Conservation (phyloP, 129 eudicot genomes). For the Apium graveolens region DNA sequence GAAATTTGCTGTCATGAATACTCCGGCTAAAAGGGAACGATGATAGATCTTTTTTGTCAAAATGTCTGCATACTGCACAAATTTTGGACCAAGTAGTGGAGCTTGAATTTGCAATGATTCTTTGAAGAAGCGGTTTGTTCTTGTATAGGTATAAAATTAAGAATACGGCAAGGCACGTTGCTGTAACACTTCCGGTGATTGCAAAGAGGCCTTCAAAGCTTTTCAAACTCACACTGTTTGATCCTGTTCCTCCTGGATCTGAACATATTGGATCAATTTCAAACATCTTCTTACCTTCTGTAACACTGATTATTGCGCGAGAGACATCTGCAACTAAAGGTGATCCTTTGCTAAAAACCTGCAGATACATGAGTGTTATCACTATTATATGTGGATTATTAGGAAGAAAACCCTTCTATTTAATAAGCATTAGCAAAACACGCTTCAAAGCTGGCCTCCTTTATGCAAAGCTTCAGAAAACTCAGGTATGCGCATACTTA, state of each 20-base stretch:
- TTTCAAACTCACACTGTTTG: conserved; percentile 14
- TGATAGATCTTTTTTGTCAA: conserved; percentile 5
- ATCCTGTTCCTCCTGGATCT: neutral
- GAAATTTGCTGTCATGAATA: conserved; percentile 1
- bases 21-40: conserved; percentile 13
- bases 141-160: conserved; percentile 3
- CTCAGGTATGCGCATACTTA: neutral
- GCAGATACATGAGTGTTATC: neutral
- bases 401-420: neutral
- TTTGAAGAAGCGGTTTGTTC: neutral
- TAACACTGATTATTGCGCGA: neutral
- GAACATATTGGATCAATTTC: neutral
- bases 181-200: conserved; percentile 15
- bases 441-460: neutral
- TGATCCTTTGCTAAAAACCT: conserved; percentile 15
- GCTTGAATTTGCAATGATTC: conserved; percentile 9
- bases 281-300: conserved; percentile 4
- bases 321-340: conserved; percentile 16
- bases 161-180: neutral
- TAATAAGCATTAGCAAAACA: neutral
- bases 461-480: neutral
- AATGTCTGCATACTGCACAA: conserved; percentile 8
- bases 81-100: conserved; percentile 8
- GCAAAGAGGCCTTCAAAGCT: conserved; percentile 16
- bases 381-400: neutral